Evolutionary conservation across 306 rosid species (phyloP).

Genomic region (Crataegus laevigata): DNA sequence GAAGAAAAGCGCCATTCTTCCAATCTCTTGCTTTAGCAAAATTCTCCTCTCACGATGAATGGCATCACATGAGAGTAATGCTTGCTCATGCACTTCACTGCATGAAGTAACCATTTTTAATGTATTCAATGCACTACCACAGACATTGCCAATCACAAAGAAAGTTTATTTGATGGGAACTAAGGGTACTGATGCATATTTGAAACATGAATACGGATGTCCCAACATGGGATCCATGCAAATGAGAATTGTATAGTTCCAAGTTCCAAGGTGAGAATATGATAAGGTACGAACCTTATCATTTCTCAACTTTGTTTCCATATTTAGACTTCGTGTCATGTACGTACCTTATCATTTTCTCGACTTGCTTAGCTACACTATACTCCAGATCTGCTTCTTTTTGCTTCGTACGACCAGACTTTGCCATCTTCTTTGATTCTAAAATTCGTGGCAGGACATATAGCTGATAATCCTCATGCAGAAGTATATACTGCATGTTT

Average conservation of each 20-base stretch:
- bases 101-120: slow-evolving; percentile 26
- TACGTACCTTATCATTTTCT: slow-evolving; percentile 91
- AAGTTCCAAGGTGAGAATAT: background rate
- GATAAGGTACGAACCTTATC: too few species aligned
- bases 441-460: slow-evolving; percentile 84
- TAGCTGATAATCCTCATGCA: slow-evolving; percentile 92
- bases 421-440: slow-evolving; percentile 99
- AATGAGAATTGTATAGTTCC: background rate
- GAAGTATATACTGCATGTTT: slow-evolving; percentile 57
- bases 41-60: slow-evolving; percentile 93
- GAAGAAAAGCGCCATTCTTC: slow-evolving; percentile 94
- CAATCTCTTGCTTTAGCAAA: slow-evolving; percentile 94
- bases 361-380: slow-evolving; percentile 97
- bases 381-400: slow-evolving; percentile 97
- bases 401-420: slow-evolving; percentile 95
- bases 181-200: background rate
- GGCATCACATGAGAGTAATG: slow-evolving; percentile 71
- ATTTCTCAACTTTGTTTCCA: background rate
- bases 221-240: background rate
- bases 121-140: slow-evolving; percentile 16
- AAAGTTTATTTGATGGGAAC: background rate
- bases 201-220: background rate
- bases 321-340: background rate
- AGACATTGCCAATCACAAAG: background rate
- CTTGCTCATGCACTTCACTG: slow-evolving; percentile 98